Evolutionary conservation across 108 stramenopile species (phyloP).

Genomic region (Mediolabrus comicus): DNA sequence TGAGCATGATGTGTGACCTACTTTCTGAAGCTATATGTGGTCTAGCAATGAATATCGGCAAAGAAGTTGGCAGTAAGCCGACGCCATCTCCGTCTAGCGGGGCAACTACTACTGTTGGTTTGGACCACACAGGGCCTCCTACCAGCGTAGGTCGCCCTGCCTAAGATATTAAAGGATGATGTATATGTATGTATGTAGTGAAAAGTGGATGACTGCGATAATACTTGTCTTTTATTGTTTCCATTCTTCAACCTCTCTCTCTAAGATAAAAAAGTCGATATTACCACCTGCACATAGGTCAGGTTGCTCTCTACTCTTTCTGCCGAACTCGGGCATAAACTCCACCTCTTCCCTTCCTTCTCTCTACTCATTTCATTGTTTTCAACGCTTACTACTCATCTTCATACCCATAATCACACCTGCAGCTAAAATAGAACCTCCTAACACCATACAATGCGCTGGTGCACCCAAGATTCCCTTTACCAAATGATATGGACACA

Average conservation of each 20-base stretch:
- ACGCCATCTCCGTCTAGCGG: neutral
- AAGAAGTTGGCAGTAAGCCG: neutral
- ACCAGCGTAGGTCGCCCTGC: neutral
- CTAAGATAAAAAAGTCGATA: no score
- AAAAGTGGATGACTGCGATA: no score
- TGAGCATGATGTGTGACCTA: neutral
- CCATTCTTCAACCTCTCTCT: no score
- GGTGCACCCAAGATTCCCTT: constrained; percentile 17
- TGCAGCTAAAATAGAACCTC: constrained; percentile 13
- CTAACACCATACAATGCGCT: constrained; percentile 30
- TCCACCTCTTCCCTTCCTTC: no score
- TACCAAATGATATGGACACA: constrained; percentile 31
- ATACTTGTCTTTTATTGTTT: no score
- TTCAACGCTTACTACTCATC: constrained; percentile 3
- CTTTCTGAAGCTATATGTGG: neutral
- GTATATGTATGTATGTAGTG: no score
- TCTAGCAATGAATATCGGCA: neutral
- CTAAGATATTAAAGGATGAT: neutral
- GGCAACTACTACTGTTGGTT: neutral
- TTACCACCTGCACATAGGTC: no score
- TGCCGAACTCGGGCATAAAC: no score
- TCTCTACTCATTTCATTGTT: no score
- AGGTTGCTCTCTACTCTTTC: no score
- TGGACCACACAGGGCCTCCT: neutral
- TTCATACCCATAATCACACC: constrained; percentile 23